A percentile compares a stretch with the other conserved stretches of the same genome.
phyloP scores from a whole-genome alignment of 768 basidiomycete genomes.

The Rhodotorula toruloides region DNA sequence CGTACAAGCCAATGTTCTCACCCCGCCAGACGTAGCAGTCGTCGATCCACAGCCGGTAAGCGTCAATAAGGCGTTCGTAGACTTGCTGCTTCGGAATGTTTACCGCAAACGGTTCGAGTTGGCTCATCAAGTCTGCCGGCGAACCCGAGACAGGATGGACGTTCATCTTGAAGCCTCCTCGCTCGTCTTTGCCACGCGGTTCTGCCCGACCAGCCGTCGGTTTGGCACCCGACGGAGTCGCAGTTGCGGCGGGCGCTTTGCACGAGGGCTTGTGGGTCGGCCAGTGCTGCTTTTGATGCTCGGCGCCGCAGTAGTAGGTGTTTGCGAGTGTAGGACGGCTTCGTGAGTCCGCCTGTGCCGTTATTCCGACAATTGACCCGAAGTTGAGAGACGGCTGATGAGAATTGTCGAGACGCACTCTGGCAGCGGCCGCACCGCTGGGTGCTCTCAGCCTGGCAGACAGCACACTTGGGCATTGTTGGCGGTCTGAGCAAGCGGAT shows the following conservation, averaged over 20 bases:
- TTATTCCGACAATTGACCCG: neutral
- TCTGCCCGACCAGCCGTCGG: neutral
- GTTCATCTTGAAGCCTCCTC: neutral
- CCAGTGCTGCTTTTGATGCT: slow-evolving; percentile 6
- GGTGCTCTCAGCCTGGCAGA: neutral
- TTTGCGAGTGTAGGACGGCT: neutral
- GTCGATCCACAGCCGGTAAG: neutral
- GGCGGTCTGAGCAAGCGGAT: too few species aligned
- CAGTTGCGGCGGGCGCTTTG: neutral
- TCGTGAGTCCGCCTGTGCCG: neutral
- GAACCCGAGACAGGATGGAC: neutral
- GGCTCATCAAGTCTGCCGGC: neutral
- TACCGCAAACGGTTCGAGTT: neutral
- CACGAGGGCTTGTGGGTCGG: neutral
- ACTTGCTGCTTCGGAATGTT: neutral
- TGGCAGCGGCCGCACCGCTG: slow-evolving; percentile 1
- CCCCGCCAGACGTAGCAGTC: neutral
- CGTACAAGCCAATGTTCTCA: neutral
- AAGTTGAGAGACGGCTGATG: neutral
- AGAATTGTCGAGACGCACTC: neutral
- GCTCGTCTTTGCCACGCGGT: too few species aligned
- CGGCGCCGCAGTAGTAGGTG: neutral
- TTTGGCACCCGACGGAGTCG: neutral
- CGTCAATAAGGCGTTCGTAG: slow-evolving; percentile 8
- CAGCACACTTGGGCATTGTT: neutral